phyloP scores from a whole-genome alignment of 352 stramenopile species.

The Pythium grandisporangium region DNA sequence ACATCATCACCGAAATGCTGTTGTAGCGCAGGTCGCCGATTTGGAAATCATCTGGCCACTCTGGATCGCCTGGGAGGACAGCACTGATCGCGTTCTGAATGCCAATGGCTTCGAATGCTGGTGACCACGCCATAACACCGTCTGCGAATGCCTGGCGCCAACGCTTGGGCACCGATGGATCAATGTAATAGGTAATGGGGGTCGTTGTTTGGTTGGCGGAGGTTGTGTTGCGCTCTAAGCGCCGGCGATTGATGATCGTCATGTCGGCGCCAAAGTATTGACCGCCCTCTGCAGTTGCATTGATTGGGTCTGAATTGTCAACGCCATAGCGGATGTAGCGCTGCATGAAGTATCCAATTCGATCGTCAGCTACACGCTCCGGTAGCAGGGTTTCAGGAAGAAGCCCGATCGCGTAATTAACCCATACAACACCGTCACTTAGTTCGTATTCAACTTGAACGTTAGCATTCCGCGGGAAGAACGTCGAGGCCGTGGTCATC shows the following conservation, averaged over 20 bases:
- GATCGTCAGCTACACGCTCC: slow-evolving; percentile 56
- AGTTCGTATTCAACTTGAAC: slow-evolving; percentile 73
- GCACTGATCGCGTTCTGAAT: slow-evolving; percentile 63
- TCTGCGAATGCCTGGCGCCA: slow-evolving; percentile 52
- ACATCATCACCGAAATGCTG: slow-evolving; percentile 83
- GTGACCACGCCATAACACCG: slow-evolving; percentile 67
- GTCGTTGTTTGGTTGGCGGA: slow-evolving; percentile 27
- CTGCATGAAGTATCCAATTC: slow-evolving; percentile 73
- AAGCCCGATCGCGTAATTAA: slow-evolving; percentile 67
- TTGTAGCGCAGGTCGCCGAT: slow-evolving; percentile 82
- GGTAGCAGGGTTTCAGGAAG: slow-evolving; percentile 50
- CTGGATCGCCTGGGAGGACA: slow-evolving; percentile 46
- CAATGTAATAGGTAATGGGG: slow-evolving; percentile 76
- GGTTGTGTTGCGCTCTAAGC: slow-evolving; percentile 33
- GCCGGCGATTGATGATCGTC: slow-evolving; percentile 62
- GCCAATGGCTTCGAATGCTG: slow-evolving; percentile 68
- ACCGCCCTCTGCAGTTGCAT: slow-evolving; percentile 20
- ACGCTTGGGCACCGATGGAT: slow-evolving; percentile 61
- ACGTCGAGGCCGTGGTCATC: slow-evolving; percentile 11
- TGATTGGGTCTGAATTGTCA: slow-evolving; percentile 17
- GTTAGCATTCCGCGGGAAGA: slow-evolving; percentile 61
- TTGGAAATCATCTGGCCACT: slow-evolving; percentile 75
- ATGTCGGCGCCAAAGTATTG: slow-evolving; percentile 46
- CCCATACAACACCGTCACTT: slow-evolving; percentile 29
- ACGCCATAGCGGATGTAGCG: slow-evolving; percentile 47